Evolutionary conservation across 257 asterid genomes (phyloP).

Genomic region (Gardenia jasminoides): DNA sequence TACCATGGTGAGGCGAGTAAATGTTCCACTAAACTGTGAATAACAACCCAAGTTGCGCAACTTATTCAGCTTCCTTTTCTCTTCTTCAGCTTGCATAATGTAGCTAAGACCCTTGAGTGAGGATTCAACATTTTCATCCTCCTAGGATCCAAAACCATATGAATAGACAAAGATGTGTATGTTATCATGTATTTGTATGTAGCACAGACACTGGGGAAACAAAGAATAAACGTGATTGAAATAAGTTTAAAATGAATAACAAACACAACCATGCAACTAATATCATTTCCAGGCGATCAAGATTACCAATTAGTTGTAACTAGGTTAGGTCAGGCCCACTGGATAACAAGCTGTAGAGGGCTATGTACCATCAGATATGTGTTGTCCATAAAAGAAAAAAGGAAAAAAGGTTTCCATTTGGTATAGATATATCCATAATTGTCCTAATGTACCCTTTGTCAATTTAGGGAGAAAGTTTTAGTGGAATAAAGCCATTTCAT

Average conservation of each 20-base stretch:
- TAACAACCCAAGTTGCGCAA: slow-evolving; percentile 53
- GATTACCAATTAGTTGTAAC: not conserved
- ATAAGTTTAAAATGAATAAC: not conserved
- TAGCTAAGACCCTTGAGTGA: slow-evolving; percentile 56
- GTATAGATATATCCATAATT: not conserved
- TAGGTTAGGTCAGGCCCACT: not conserved
- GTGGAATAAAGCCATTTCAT: not conserved
- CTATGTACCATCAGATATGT: not conserved
- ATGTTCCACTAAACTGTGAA: slow-evolving; percentile 82
- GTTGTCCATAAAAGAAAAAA: not conserved
- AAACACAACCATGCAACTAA: not conserved
- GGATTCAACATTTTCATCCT: slow-evolving; percentile 47
- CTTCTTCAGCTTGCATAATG: slow-evolving; percentile 73
- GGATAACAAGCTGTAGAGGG: not conserved
- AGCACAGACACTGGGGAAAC: not conserved
- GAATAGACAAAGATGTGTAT: not conserved
- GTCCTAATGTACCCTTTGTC: not conserved
- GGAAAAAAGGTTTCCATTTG: not conserved
- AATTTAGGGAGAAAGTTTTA: not conserved
- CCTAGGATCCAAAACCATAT: slow-evolving; percentile 43
- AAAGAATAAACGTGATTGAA: not conserved
- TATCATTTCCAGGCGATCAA: not conserved
- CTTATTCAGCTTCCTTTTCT: slow-evolving; percentile 59
- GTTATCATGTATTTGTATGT: not conserved
- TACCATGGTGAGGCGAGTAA: slow-evolving; percentile 82